A percentile compares a stretch with the other conserved stretches of the same genome.
phyloP scores from a whole-genome alignment of 192 early-diverging fungal genomes.

The Linnemannia exigua region DNA sequence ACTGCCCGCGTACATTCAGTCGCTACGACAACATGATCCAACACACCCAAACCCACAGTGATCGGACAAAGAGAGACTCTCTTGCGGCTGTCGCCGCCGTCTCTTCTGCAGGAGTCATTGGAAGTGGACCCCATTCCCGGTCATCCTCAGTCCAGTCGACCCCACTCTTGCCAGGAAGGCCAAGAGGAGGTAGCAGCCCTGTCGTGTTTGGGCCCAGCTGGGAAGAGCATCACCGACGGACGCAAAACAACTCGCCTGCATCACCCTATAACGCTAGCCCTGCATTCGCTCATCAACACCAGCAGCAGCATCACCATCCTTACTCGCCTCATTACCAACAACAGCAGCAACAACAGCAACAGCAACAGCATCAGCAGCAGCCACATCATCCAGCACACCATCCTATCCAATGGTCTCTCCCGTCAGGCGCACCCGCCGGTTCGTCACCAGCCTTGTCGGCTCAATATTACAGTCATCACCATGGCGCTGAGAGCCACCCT shows the following conservation, averaged over 20 bases:
- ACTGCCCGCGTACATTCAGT: slow-evolving; percentile 72
- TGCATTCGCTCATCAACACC: slow-evolving; percentile 10
- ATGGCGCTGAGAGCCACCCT: slow-evolving; percentile 2
- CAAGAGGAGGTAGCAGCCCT: slow-evolving; percentile 44
- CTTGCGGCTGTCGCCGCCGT: slow-evolving; percentile 14
- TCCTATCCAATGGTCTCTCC: slow-evolving; percentile 20
- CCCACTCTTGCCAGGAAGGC: slow-evolving; percentile 21
- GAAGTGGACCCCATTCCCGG: slow-evolving; percentile 14
- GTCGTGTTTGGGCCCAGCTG: slow-evolving; percentile 33
- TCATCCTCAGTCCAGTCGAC: slow-evolving; percentile 46
- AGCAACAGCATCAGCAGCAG: slow-evolving; percentile 17
- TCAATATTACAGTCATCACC: neutral
- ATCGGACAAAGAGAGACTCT: slow-evolving; percentile 49
- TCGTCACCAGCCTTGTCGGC: neutral
- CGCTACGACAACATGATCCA: slow-evolving; percentile 84
- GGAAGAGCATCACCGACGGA: slow-evolving; percentile 23
- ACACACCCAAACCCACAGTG: slow-evolving; percentile 73
- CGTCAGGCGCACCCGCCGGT: slow-evolving; percentile 15
- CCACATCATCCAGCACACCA: slow-evolving; percentile 10
- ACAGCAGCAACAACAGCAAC: slow-evolving; percentile 19
- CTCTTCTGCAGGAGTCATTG: neutral
- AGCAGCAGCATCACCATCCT: slow-evolving; percentile 20
- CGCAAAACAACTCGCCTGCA: slow-evolving; percentile 15
- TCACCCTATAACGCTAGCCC: neutral
- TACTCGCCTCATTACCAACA: neutral